Base-by-base conservation (phyloP, 1,284 basidiomycete species). In the Pyrrhoderma lamaoense region DNA sequence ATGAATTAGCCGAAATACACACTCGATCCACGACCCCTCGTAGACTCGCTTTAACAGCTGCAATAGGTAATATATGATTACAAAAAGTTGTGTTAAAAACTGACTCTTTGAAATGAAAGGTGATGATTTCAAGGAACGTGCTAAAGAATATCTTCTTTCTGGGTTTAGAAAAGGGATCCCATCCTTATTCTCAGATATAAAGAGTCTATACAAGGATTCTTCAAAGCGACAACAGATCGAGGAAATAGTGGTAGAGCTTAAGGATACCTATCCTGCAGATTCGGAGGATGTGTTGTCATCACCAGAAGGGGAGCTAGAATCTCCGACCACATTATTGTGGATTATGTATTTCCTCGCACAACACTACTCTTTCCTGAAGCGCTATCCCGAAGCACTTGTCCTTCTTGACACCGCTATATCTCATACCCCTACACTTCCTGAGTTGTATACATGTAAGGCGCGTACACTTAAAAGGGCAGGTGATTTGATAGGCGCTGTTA, bases 401-500 rank as follows among this genome's bases (percentile, higher is more conserved):
- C 70, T 89, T 16, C 72, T 98, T 23, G 74, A 84, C 25, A 59
- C 67, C 3, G 83, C 93, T 1, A 70, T 93, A 14, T 62, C 70
- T 16, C 95, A 99, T 64, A 96, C 96, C 0, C 94, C 96, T 0
- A 95, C 94, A 0, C 71, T 99, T 1, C 95, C 96, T 0, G 96
- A 99, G 60, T 71, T 99, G 22, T 81, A 88, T 62, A 87, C 90
- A 67, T 83, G 85, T 55, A 85, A 84, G 60, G 96, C 85, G 0
- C 83, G 91, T 3, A 78, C 92, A 21, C 71, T 96, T 45, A 99
- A 99, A 65, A 82, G 93, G 3, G 77, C 84, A 0, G 95, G 95
- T 0, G 92, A 97, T 59, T 72, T 76, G 1, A 67, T 76, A 37
- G 85, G 82, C 0, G 95, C 94, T 0, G 87, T 89, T 0, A 67